Conservation (phyloP, 2,329 filamentous ascomycete species). For the Sporothrix inflata region DNA sequence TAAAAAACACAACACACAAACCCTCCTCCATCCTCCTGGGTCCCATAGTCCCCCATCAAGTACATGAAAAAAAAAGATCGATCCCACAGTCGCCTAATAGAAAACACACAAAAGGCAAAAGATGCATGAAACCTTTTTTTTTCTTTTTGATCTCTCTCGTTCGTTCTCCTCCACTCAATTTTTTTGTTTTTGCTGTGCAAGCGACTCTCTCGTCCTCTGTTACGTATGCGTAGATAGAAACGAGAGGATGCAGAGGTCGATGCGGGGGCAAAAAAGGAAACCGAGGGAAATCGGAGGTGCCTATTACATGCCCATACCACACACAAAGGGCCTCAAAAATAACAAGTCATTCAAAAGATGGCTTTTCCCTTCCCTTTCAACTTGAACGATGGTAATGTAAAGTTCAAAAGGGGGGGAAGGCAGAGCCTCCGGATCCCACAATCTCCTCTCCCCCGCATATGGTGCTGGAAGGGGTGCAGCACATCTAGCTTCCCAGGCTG, state of each 20-base stretch:
- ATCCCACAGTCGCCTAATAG: conserved; percentile 7
- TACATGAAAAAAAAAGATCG: conserved; percentile 12
- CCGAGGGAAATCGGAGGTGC: not conserved
- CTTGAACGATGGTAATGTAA: too few species aligned
- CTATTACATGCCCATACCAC: not conserved
- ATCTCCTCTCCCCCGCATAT: not conserved
- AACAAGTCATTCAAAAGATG: not conserved
- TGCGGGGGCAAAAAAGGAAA: not conserved
- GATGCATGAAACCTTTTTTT: not conserved
- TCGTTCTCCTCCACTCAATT: not conserved
- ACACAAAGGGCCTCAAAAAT: not conserved
- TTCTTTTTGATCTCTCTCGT: not conserved
- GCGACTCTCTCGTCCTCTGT: not conserved
- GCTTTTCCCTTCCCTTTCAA: not conserved
- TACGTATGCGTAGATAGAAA: not conserved
- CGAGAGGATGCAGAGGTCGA: not conserved
- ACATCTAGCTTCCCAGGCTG: conserved; percentile 55
- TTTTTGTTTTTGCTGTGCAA: not conserved
- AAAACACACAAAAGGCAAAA: not conserved
- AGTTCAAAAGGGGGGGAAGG: not conserved
- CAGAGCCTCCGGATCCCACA: not conserved
- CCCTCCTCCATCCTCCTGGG: not conserved
- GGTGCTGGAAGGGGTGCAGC: conserved; percentile 20
- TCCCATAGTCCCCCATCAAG: not conserved
- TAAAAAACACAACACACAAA: conserved; percentile 21